Conservation (phyloP, 768 basidiomycete species). For the Boletus huronensis region DNA sequence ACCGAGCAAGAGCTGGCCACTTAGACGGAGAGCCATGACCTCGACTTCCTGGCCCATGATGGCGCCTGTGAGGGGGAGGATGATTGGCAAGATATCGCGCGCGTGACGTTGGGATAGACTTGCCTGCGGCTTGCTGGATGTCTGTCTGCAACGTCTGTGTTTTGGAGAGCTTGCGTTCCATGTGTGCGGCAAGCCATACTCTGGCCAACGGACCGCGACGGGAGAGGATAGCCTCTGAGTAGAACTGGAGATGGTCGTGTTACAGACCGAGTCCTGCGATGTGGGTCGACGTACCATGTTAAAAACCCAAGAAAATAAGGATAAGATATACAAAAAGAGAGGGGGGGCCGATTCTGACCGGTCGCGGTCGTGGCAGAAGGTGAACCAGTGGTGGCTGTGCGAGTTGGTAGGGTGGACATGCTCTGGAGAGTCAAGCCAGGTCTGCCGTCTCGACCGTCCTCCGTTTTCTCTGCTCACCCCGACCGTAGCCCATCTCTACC, state of each 20-base stretch:
- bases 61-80: constrained; percentile 50
- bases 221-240: constrained; percentile 90
- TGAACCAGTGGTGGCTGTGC: constrained; percentile 28
- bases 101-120: background rate
- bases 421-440: background rate
- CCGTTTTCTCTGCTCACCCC: background rate
- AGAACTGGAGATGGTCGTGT: constrained; percentile 55
- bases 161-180: constrained; percentile 97
- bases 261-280: background rate
- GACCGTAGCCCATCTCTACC: background rate
- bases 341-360: background rate
- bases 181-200: constrained; percentile 99
- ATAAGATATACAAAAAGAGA: constrained; percentile 20
- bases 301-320: constrained; percentile 18
- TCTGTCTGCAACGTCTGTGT: constrained; percentile 92
- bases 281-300: constrained; percentile 20
- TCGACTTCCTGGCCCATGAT: constrained; percentile 94
- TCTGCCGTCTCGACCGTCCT: background rate
- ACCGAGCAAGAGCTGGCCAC: constrained; percentile 92
- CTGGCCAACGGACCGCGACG: constrained; percentile 91
- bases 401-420: constrained; percentile 2
- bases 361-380: constrained; percentile 12
- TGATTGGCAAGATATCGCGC: background rate
- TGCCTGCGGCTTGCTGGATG: constrained; percentile 90
- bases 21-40: constrained; percentile 92